A percentile compares a stretch with the other conserved stretches of the same genome.
Conservation (phyloP, 2,329 filamentous ascomycete species). For the Aspergillus luchuensis region DNA sequence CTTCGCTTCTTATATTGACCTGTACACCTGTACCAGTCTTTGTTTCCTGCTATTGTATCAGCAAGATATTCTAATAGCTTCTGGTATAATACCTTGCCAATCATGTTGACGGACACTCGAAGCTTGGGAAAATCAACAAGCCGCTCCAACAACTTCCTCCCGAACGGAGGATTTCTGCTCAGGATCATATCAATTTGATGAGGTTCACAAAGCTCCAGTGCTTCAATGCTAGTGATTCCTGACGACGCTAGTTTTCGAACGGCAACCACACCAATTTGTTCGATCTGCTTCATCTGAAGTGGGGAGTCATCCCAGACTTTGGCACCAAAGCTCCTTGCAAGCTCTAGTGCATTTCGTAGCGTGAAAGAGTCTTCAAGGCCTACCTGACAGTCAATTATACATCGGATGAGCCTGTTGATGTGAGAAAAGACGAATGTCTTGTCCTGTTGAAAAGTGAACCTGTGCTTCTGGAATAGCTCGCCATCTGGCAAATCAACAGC, state of each 20-base stretch:
- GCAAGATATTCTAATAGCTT: conserved; percentile 28
- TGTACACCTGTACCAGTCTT: conserved; percentile 49
- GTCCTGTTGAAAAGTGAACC: conserved; percentile 61
- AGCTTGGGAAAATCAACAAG: conserved; percentile 72
- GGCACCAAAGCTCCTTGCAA: conserved; percentile 75
- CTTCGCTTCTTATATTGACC: conserved; percentile 65
- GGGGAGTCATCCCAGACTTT: conserved; percentile 80
- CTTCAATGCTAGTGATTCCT: conserved; percentile 70
- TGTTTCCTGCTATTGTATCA: conserved; percentile 31
- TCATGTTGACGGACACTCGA: conserved; percentile 56
- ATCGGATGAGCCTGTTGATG: conserved; percentile 69
- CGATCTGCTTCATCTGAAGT: conserved; percentile 79
- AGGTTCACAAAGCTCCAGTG: conserved; percentile 67
- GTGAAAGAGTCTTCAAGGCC: conserved; percentile 65
- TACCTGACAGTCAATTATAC: conserved; percentile 73
- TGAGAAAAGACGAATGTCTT: conserved; percentile 67
- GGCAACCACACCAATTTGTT: conserved; percentile 73
- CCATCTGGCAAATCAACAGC: conserved; percentile 63
- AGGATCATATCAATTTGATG: conserved; percentile 75
- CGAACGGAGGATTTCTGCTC: conserved; percentile 80
- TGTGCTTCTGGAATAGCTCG: conserved; percentile 59
- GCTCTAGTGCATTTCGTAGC: conserved; percentile 69
- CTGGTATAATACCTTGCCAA: conserved; percentile 45
- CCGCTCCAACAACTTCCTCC: conserved; percentile 65
- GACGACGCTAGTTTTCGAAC: conserved; percentile 71